These are phyloP conservation scores for Solanum pinnatisectum DNA, from an alignment of 257 asterid genomes.

Conservation along the genomic window DNA sequence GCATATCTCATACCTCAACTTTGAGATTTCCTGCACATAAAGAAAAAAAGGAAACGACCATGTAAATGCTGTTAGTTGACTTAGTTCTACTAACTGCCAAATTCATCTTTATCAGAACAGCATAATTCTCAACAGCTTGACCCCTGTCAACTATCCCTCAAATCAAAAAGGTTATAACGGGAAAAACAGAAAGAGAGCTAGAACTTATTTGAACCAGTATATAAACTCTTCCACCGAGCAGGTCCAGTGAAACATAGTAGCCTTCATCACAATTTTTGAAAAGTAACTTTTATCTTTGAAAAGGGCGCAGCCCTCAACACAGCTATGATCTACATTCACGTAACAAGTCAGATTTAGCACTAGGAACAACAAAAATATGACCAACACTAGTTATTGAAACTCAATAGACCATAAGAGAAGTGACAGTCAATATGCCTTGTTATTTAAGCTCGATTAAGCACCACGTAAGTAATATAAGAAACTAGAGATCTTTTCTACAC, in stretches of 20 bases:
- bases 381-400: neutral
- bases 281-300: neutral
- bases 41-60: neutral
- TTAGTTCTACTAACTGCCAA: neutral
- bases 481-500: neutral
- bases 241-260: neutral
- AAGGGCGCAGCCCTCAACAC: neutral
- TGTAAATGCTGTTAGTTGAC: neutral
- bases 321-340: neutral
- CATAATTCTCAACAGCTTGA: neutral
- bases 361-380: neutral
- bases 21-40: conserved; percentile 64
- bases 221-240: neutral
- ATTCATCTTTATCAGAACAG: neutral
- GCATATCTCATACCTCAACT: conserved; percentile 71
- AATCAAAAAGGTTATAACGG: neutral
- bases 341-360: neutral
- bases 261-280: neutral
- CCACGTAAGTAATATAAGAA: neutral
- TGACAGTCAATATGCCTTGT: neutral
- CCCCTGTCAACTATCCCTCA: neutral
- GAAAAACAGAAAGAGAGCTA: neutral
- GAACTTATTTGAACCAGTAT: neutral
- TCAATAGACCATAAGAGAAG: neutral
- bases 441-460: neutral